Percentiles rank a stretch among this genome's conserved stretches.
Conservation (phyloP, 1,284 basidiomycete genomes). For the Psilocybe mexicana region DNA sequence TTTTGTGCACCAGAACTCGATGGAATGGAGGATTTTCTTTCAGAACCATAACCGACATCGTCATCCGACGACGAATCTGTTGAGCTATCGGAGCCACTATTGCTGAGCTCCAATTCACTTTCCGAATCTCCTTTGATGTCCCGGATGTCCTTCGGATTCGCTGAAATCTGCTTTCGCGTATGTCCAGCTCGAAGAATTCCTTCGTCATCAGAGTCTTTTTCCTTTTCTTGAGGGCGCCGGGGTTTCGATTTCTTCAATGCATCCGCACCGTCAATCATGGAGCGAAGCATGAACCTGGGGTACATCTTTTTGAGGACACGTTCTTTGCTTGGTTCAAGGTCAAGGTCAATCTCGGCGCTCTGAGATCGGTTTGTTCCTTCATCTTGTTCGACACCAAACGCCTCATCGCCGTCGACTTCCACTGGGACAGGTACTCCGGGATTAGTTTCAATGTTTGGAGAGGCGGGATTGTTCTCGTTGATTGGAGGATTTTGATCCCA, state of each 20-base stretch:
- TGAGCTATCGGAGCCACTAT: conserved; percentile 3
- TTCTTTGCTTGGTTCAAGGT: conserved; percentile 30
- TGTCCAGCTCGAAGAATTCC: conserved; percentile 44
- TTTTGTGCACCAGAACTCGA: conserved; percentile 16
- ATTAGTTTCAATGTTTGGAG: not conserved
- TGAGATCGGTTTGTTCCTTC: conserved; percentile 5
- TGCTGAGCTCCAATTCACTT: conserved; percentile 32
- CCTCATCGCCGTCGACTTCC: conserved; percentile 4
- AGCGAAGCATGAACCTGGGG: conserved; percentile 44
- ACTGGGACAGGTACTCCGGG: not conserved
- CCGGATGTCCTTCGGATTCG: conserved; percentile 28
- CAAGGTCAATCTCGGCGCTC: conserved; percentile 1
- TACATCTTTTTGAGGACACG: conserved; percentile 43
- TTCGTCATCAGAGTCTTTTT: conserved; percentile 34
- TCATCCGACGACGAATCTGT: not conserved
- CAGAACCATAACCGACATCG: not conserved
- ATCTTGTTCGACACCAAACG: not conserved
- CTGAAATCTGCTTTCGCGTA: conserved; percentile 36
- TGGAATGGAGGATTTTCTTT: not conserved
- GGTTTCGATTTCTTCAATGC: conserved; percentile 13
- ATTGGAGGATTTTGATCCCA: not conserved
- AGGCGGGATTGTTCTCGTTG: not conserved
- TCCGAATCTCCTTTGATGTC: conserved; percentile 51
- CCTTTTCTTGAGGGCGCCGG: conserved; percentile 18
- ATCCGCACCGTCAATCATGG: conserved; percentile 20